These are phyloP conservation scores for Linaria vulgaris DNA, from an alignment of 257 asterid genomes.

Conservation along the genomic window DNA sequence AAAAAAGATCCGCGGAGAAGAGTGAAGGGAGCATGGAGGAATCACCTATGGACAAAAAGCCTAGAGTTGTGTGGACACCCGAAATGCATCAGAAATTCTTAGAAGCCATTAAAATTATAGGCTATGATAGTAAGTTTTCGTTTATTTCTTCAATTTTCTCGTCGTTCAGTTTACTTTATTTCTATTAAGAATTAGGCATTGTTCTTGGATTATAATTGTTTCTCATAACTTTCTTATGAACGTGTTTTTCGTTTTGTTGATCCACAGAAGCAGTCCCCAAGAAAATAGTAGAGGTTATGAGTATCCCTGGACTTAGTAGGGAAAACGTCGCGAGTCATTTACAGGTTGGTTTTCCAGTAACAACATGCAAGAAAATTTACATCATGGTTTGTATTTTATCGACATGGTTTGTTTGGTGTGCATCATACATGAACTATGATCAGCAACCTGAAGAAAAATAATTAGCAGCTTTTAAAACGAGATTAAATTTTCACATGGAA, in stretches of 20 bases:
- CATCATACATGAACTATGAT: neutral
- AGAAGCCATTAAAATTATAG: conserved; percentile 53
- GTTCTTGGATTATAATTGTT: neutral
- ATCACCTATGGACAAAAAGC: conserved; percentile 38
- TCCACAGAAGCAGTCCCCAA: conserved; percentile 67
- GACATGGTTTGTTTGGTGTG: too few species aligned
- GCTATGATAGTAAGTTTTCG: conserved; percentile 45
- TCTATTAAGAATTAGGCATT: neutral
- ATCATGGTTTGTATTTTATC: neutral
- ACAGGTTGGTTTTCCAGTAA: conserved; percentile 48
- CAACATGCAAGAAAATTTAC: neutral
- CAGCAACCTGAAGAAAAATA: neutral
- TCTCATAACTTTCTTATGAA: neutral
- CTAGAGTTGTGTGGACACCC: conserved; percentile 58
- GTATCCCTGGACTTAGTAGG: conserved; percentile 58
- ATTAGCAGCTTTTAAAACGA: neutral
- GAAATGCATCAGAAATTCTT: conserved; percentile 64
- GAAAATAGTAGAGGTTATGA: conserved; percentile 70
- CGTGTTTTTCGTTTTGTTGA: neutral
- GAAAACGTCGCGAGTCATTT: conserved; percentile 84
- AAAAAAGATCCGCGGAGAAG: conserved; percentile 24
- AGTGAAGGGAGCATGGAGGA: conserved; percentile 31
- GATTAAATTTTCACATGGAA: conserved; percentile 3
- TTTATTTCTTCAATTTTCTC: neutral
- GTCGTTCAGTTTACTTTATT: neutral